A percentile compares a stretch with the other conserved stretches of the same genome.
Conservation (phyloP, 306 rosid species). For the Coriaria nepalensis region DNA sequence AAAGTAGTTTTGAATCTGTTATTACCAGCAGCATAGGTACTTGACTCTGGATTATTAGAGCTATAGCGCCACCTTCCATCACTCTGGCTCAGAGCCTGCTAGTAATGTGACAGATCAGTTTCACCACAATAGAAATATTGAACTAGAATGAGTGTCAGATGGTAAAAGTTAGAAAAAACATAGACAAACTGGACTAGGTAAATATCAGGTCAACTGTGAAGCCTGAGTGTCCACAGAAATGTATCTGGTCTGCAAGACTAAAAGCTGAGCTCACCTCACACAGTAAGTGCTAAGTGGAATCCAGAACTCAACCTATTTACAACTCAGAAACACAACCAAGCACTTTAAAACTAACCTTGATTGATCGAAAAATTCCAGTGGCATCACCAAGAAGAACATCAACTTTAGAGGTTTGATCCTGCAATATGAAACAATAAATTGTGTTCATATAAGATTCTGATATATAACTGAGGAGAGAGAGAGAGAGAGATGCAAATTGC, state of each 20-base stretch:
- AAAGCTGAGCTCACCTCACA: neutral
- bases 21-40: conserved; percentile 97
- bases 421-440: conserved; percentile 6
- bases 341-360: conserved; percentile 48
- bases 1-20: conserved; percentile 8
- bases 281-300: neutral
- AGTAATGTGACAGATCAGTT: conserved; percentile 14
- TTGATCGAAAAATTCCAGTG: conserved; percentile 55
- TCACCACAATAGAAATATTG: neutral
- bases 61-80: conserved; percentile 99
- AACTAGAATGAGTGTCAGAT: too few relatives aligned
- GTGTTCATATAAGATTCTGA: neutral
- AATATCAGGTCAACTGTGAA: neutral
- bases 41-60: conserved; percentile 77
- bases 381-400: conserved; percentile 64
- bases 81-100: conserved; percentile 95
- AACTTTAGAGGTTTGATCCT: conserved; percentile 62
- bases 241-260: neutral
- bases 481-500: neutral
- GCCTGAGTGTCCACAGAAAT: neutral
- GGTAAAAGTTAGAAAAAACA: neutral
- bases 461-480: neutral
- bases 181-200: neutral
- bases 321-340: conserved; percentile 7
- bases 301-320: conserved; percentile 14